Evolutionary conservation across 108 stramenopile species (phyloP), one percentile per base, ranked within the genome.

Genomic region (Seminavis robusta): DNA sequence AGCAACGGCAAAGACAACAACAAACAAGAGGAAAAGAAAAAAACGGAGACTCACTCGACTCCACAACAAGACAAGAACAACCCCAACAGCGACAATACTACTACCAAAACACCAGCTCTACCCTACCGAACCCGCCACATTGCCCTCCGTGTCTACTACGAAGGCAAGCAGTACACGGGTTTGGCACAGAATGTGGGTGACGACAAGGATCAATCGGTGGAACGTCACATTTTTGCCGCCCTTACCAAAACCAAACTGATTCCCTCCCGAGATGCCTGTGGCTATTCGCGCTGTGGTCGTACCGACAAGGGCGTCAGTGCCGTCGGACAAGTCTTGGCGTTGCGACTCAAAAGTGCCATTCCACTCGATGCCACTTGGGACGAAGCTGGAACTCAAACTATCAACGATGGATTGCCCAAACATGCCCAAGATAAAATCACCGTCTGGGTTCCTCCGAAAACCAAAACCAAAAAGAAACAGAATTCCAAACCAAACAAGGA

Each of bases 231-330:
- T 30, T 96, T 98, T 74, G 66, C 65, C 1, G 95, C 98, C 1
- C 70, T 97, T 11, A 54, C 70, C 30, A 81, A 76, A 49, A 72
- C 90, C 28, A 55, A 76, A 10, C 67, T 98, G 13, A 68, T 97
- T 6, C 52, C 73, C 29, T 48, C 65, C 47, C 67, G 83, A 17
- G 63, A 72, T 8, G 44, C 70, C 10, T 76, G 78, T 41, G 52
- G 66, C 20, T 98, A 97, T 69, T 93, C 92, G 1, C 72, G 99
- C 19, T 98, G 95, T 60, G 99, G 99, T 23, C 71, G 99, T 17
- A 99, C 98, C 16, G 98, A 99, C 70, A 60, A 61, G 46, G 98
- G 98, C 9, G 97, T 99, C 0, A 81, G 78, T 66, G 88, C 98
- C 4, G 72, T 86, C n/a, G 94, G 97, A 25, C 97, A 99, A 76